These are phyloP conservation scores for Colletotrichum liaoningense DNA, from an alignment of 2,329 filamentous ascomycete species.

Conservation along the genomic window DNA sequence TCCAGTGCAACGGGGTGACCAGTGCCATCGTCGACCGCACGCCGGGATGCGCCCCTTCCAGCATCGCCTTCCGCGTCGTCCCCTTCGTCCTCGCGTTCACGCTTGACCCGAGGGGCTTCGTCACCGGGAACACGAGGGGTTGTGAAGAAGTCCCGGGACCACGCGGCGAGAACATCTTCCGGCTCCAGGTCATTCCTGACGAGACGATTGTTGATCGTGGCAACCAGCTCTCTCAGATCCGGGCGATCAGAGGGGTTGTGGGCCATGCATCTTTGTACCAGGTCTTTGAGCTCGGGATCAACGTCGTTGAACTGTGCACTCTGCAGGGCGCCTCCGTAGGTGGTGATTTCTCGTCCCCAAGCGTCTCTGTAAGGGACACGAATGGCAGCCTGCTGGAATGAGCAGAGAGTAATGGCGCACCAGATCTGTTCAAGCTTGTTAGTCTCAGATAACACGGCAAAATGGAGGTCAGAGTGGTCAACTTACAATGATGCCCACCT, in stretches of 20 bases:
- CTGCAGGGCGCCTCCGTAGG: slow-evolving; percentile 29
- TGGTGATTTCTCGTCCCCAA: neutral
- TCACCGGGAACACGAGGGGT: neutral
- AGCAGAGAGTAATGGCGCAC: slow-evolving; percentile 29
- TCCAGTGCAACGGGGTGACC: neutral
- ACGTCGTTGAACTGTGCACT: slow-evolving; percentile 20
- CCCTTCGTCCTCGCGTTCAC: neutral
- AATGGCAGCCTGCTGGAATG: neutral
- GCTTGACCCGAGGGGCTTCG: neutral
- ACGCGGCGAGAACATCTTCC: slow-evolving; percentile 32
- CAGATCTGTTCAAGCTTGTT: slow-evolving; percentile 28
- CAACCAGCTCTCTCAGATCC: slow-evolving; percentile 38
- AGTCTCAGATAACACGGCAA: neutral
- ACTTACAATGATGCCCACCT: slow-evolving; percentile 35
- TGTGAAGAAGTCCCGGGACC: slow-evolving; percentile 26
- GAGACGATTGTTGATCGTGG: slow-evolving; percentile 38
- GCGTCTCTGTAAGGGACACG: neutral
- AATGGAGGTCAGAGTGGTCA: too few relatives aligned
- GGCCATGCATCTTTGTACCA: slow-evolving; percentile 41
- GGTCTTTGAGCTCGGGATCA: slow-evolving; percentile 40
- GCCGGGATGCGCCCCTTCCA: neutral
- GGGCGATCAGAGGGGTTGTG: slow-evolving; percentile 43
- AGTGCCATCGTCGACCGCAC: neutral
- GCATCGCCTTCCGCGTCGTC: neutral
- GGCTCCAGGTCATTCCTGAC: slow-evolving; percentile 17